A percentile compares a stretch with the other conserved stretches of the same genome.
Evolutionary conservation across 305 asterid genomes (phyloP).

Genomic region (Andrographis paniculata): DNA sequence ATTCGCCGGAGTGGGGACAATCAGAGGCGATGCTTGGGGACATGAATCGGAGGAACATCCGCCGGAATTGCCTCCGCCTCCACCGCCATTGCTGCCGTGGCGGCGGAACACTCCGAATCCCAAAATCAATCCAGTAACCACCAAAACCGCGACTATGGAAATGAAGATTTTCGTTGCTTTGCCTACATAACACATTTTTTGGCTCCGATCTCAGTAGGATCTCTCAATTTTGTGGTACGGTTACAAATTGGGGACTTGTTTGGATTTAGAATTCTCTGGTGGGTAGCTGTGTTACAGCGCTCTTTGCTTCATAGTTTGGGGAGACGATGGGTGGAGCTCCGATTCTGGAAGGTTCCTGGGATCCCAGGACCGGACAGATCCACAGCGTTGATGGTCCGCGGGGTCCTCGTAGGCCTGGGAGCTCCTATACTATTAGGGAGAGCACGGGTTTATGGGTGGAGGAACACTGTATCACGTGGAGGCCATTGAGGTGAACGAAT

Average conservation of each 20-base stretch:
- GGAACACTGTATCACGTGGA: too few relatives aligned
- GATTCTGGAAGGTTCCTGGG: neutral
- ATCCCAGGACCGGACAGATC: neutral
- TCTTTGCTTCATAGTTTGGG: neutral
- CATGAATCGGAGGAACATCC: constrained; percentile 47
- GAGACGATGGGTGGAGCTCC: neutral
- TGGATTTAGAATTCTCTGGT: neutral
- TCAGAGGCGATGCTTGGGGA: constrained; percentile 28
- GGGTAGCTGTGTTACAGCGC: neutral
- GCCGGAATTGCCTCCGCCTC: constrained; percentile 2
- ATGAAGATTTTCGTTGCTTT: constrained; percentile 97
- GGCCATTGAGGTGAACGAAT: too few relatives aligned
- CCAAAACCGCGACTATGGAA: constrained; percentile 53
- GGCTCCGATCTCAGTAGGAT: too few relatives aligned
- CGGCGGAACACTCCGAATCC: constrained; percentile 50
- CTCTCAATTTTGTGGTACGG: neutral
- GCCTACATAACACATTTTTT: constrained; percentile 66
- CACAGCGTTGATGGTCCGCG: too few relatives aligned
- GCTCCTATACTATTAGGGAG: too few relatives aligned
- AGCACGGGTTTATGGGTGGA: too few relatives aligned
- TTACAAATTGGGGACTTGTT: neutral
- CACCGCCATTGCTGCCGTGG: constrained; percentile 15
- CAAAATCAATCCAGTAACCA: constrained; percentile 48
- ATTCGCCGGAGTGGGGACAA: constrained; percentile 30
- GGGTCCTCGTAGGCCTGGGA: too few relatives aligned